These are phyloP conservation scores for Penicillium cosmopolitanum DNA, from an alignment of 495 filamentous ascomycete species.

Conservation along the genomic window DNA sequence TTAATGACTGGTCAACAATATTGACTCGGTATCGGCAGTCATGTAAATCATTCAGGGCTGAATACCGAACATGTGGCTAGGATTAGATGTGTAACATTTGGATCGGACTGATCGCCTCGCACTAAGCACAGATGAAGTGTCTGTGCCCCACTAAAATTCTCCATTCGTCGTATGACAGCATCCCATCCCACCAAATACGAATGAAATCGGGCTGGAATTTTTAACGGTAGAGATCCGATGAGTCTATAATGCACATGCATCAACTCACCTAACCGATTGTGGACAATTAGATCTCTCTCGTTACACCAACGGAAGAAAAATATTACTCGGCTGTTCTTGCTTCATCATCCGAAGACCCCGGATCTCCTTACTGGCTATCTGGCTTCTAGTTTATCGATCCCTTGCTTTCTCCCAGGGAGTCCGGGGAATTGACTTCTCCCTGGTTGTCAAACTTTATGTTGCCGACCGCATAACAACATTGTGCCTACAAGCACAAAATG, in stretches of 20 bases:
- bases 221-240: background rate
- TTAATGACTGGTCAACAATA: background rate
- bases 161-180: background rate
- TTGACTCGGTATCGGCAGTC: background rate
- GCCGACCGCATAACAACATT: background rate
- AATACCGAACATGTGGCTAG: slow-evolving; percentile 1
- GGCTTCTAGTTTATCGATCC: background rate
- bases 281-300: background rate
- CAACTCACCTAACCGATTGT: background rate
- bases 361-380: background rate
- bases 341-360: background rate
- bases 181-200: background rate
- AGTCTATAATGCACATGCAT: background rate
- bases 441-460: background rate
- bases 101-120: slow-evolving; percentile 1
- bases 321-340: background rate
- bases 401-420: background rate
- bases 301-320: background rate
- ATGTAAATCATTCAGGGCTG: background rate
- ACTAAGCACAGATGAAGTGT: slow-evolving; percentile 1
- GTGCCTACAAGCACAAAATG: background rate
- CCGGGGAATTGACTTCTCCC: slow-evolving; percentile 4
- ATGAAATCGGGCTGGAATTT: background rate
- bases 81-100: slow-evolving; percentile 4
- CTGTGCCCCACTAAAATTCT: background rate